Evolutionary conservation across 805 yeast species (phyloP).

Genomic region (Pichia exigua): DNA sequence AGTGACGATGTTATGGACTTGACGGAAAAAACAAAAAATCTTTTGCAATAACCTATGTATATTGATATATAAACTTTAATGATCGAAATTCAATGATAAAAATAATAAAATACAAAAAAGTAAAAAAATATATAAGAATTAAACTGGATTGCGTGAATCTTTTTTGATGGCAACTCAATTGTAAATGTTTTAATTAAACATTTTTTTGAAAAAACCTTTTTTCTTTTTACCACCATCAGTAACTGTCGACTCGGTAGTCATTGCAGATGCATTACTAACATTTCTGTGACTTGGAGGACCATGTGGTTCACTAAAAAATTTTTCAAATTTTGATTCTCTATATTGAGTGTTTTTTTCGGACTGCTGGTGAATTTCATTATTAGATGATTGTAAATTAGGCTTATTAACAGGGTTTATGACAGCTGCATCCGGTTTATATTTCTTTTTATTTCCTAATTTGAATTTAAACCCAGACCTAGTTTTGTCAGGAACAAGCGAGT

Average conservation of each 20-base stretch:
- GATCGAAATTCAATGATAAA: neutral
- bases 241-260: slow-evolving; percentile 17
- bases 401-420: neutral
- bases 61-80: neutral
- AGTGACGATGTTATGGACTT: neutral
- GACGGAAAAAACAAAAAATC: neutral
- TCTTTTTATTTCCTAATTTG: slow-evolving; percentile 1
- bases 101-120: neutral
- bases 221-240: slow-evolving; percentile 20
- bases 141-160: no score
- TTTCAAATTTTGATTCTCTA: slow-evolving; percentile 11
- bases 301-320: slow-evolving; percentile 10
- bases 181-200: slow-evolving; percentile 17
- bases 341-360: neutral
- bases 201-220: slow-evolving; percentile 28
- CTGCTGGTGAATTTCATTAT: neutral
- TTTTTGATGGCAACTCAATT: neutral
- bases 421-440: neutral
- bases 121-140: neutral
- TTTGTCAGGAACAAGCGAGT: neutral
- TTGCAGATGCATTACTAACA: slow-evolving; percentile 7
- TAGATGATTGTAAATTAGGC: neutral
- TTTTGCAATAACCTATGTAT: neutral
- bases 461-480: slow-evolving; percentile 3
- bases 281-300: slow-evolving; percentile 11